Conservation (phyloP, 2,329 filamentous ascomycete species). For the Blastomyces percursus region DNA sequence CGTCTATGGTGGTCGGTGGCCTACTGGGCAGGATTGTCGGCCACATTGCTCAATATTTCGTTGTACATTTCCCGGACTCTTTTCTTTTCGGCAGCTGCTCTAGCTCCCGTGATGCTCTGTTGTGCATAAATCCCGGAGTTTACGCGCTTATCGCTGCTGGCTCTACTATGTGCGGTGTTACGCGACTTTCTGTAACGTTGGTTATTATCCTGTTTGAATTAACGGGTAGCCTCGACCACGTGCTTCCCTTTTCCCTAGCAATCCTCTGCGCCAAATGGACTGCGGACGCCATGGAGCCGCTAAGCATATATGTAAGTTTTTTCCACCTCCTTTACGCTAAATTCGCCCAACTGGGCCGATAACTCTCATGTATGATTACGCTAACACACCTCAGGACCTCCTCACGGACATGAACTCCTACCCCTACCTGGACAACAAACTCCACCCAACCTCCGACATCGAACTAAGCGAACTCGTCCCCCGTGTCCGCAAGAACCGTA, state of each 20-base stretch:
- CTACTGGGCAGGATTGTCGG: constrained; percentile 81
- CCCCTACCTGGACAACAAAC: constrained; percentile 93
- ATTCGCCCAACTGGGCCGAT: neutral
- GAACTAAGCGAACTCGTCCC: constrained; percentile 80
- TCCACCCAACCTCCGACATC: constrained; percentile 80
- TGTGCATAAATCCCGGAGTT: constrained; percentile 90
- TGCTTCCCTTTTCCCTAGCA: constrained; percentile 83
- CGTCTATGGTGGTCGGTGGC: constrained; percentile 96
- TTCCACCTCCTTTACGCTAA: neutral
- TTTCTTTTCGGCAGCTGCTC: constrained; percentile 66
- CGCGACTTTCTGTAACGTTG: constrained; percentile 80
- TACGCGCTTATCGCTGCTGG: constrained; percentile 92
- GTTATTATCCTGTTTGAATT: constrained; percentile 94
- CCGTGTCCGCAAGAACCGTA: constrained; percentile 58
- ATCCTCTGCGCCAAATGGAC: constrained; percentile 98
- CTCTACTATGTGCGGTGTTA: constrained; percentile 96
- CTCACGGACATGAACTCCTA: constrained; percentile 96
- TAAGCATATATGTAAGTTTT: constrained; percentile 70
- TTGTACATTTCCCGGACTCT: constrained; percentile 60
- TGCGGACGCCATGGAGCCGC: constrained; percentile 83
- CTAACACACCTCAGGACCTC: constrained; percentile 51
- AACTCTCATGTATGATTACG: neutral
- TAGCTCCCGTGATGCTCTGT: constrained; percentile 54
- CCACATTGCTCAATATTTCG: constrained; percentile 71
- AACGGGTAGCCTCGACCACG: constrained; percentile 88